Base-by-base conservation (phyloP, 176 grass and related monocot genomes). In the Alopecurus myosuroides region DNA sequence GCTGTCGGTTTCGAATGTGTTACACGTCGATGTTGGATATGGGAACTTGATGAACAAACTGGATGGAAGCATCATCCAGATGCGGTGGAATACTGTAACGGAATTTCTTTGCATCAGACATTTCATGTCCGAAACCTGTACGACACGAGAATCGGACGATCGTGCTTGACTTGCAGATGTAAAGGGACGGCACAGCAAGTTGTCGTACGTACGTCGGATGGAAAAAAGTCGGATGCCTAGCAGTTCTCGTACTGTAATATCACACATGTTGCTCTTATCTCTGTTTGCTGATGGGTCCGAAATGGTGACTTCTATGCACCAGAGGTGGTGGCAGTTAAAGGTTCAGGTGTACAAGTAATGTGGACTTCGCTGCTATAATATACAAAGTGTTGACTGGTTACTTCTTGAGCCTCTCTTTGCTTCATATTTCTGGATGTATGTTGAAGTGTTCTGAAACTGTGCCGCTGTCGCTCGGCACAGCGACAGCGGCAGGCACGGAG, bases 241-340 rank as follows among this genome's bases (percentile, higher is more conserved):
- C n/a, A n/a, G n/a, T n/a, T n/a, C n/a, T n/a, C n/a, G n/a, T n/a
- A n/a, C n/a, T n/a, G n/a, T n/a, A n/a, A n/a, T n/a, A n/a, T n/a
- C n/a, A n/a, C n/a, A n/a, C 52, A 23, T 86, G 72, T 61, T 65
- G 63, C 40, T 31, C 19, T 64, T 82, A 50, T 81, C 73, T 63
- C 28, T 81, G 71, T 53, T 70, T 42, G 70, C 84, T 64, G 76
- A 74, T 74, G 78, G 36, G 26, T 55, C 6, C 17, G 13, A 82
- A 63, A 23, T 79, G 84, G 61, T 76, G 22, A 70, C 80, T 33
- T 67, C 20, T 17, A 19, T 49, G n/a, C 23, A 49, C 6, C 18
- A 39, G 31, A 70, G 56, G 46, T 49, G 46, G 15, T 17, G 15
- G 18, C 46, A 18, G 46, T 49, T 49, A 45, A 14, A 14, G 13